Evolutionary conservation across 169 alveolate genomes (phyloP), one percentile per base, ranked within the genome.

Genomic region (Plasmodium gallinaceum): DNA sequence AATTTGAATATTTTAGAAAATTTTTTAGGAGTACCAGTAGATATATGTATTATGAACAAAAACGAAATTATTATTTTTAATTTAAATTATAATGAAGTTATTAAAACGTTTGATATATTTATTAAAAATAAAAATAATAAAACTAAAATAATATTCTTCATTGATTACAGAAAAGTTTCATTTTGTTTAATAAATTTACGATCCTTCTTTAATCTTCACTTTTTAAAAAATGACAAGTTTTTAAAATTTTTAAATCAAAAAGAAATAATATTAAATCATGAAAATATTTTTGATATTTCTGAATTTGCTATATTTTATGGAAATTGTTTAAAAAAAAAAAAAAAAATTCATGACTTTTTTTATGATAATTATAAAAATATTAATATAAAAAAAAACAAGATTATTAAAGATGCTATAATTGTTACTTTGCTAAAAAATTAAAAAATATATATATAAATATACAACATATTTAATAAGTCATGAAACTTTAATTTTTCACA

Each of bases 281-380:
- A 86, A 9, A 51, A 39, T 32, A 52, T 86, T 43, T 71, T 39
- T 20, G 51, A 61, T 0, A 32, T 45, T 57, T 60, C 92, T 24
- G 70, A 86, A 46, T 39, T 86, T 71, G 87, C 71, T 68, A 70
- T 86, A 86, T 86, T 86, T 70, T 86, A 45, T 54, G 92, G 92
- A 52, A 86, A 86, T 42, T 70, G 88, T 32, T 46, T 86, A 10
- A n/a, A 70, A 37, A 86, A 86, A 86, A 70, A 65, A 65, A 45
- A 46, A 9, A 86, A 86, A 70, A 86, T 86, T 70, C 8, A 20
- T 22, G 51, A 69, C 7, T 86, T 60, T 61, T 70, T 86, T 70
- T 61, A 60, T 20, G 22, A 24, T 8, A 32, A 70, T 61, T 22
- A n/a, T 52, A 69, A 52, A 43, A 26, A 37, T n/a, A 57, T 70